Evolutionary conservation across 169 alveolate species (phyloP), one percentile per base, ranked within the genome.

Genomic region (Amoebophrya sp.): DNA sequence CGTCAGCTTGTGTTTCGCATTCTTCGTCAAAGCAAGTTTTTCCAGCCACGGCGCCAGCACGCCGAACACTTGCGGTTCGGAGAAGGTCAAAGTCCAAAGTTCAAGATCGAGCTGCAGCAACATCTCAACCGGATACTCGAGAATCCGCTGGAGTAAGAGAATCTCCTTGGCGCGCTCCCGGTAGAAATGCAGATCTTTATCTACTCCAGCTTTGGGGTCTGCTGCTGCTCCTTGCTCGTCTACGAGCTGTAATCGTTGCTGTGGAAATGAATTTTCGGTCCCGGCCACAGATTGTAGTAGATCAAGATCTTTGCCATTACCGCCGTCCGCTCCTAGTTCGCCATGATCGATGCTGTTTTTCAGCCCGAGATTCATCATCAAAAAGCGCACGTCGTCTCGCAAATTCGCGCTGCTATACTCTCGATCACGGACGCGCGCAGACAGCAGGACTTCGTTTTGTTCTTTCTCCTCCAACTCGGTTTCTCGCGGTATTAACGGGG

Each of bases 361-460:
- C 35, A 66, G 35, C 2, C 35, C 35, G 1, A 3, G 2, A 3
- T 66, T 2, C 35, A 66, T 47, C 83, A 66, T 7, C 29, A 66
- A n/a, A 66, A 25, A 66, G 35, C 10, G 2, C 2, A 66, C 83
- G 83, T 66, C 83, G 38, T 7, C 83, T 3, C 32, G 83, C 35
- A 66, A 25, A 3, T 18, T 66, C 39, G 1, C 83, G 35, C 1
- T 1, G 18, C 39, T 66, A 3, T 7, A 25, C 35, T 66, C 39
- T 25, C 83, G 83, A 66, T 66, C 83, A 2, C 83, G 83, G 35
- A 66, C 18, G 35, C 83, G 83, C 83, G 83, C 83, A 7, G 83
- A 66, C 35, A 66, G 38, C 35, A 66, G 35, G 66, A 18, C 66
- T 47, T 47, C 66, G 66, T 18, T 18, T 12, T 47, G 29, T 18